Conservation (phyloP, 2,329 filamentous ascomycete genomes). For the Spiromastix sp. region DNA sequence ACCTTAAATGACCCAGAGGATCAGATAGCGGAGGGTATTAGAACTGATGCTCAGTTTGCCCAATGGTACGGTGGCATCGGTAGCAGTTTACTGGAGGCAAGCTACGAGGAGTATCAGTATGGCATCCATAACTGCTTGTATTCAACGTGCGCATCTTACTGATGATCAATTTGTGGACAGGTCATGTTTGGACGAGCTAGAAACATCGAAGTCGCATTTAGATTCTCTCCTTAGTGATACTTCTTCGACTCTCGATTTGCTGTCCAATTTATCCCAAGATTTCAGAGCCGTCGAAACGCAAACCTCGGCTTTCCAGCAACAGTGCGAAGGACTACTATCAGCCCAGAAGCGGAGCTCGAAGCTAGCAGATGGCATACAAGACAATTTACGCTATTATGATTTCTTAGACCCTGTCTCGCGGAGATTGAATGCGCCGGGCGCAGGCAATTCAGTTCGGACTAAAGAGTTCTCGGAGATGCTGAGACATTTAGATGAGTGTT, state of each 20-base stretch:
- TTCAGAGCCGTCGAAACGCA: slow-evolving; percentile 83
- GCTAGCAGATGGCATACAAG: slow-evolving; percentile 74
- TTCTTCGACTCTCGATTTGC: slow-evolving; percentile 60
- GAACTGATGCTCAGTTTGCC: slow-evolving; percentile 50
- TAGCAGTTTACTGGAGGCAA: slow-evolving; percentile 63
- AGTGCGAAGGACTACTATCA: slow-evolving; percentile 76
- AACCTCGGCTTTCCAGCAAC: slow-evolving; percentile 83
- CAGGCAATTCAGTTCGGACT: slow-evolving; percentile 72
- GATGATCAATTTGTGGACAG: slow-evolving; percentile 29
- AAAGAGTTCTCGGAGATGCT: slow-evolving; percentile 83
- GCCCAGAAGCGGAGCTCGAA: slow-evolving; percentile 71
- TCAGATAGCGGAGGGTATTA: slow-evolving; percentile 30
- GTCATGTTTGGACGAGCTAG: slow-evolving; percentile 70
- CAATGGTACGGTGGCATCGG: slow-evolving; percentile 51
- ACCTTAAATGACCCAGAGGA: neutral
- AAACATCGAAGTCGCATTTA: slow-evolving; percentile 71
- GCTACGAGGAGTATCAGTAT: slow-evolving; percentile 75
- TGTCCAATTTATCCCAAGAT: slow-evolving; percentile 70
- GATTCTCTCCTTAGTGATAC: slow-evolving; percentile 69
- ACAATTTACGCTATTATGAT: slow-evolving; percentile 87
- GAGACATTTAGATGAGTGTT: slow-evolving; percentile 74
- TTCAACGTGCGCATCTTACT: neutral
- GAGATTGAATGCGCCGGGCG: slow-evolving; percentile 82
- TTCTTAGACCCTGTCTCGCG: slow-evolving; percentile 87
- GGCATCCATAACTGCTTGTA: slow-evolving; percentile 19